These are phyloP conservation scores for Pseudogymnoascus sp. DNA, from an alignment of 2,329 filamentous ascomycete species.

Conservation along the genomic window DNA sequence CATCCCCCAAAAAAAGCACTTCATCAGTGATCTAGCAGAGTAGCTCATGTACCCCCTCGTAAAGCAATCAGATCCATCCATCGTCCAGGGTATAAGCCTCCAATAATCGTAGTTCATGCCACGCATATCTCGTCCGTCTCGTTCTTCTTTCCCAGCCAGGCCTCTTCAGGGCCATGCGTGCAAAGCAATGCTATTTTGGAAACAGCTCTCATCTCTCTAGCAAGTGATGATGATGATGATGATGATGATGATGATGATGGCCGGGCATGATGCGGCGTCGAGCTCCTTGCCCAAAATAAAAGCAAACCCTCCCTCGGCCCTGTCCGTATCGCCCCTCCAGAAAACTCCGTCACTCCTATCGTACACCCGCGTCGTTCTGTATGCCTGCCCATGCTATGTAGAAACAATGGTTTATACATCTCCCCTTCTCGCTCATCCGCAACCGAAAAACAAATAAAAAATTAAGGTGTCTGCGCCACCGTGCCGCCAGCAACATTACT, in stretches of 20 bases:
- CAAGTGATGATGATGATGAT: neutral
- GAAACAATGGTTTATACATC: conserved; percentile 4
- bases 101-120: conserved; percentile 5
- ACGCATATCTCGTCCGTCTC: neutral
- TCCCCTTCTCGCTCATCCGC: neutral
- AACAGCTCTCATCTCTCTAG: neutral
- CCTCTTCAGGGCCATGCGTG: neutral
- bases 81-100: conserved; percentile 4
- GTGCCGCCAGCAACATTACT: neutral
- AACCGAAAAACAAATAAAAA: neutral
- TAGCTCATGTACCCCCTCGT: neutral
- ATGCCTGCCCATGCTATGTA: conserved; percentile 1
- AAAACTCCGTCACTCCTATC: conserved; percentile 1
- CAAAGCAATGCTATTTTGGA: neutral
- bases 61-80: neutral
- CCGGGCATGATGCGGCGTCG: neutral
- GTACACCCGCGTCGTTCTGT: neutral
- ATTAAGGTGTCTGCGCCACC: conserved; percentile 4
- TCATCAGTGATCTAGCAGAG: neutral
- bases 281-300: neutral
- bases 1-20: neutral
- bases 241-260: too few species aligned
- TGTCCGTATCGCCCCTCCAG: neutral
- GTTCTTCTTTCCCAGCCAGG: neutral
- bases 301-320: neutral